Evolutionary conservation across 1,139 yeast genomes (phyloP), one percentile per base, ranked within the genome.

Genomic region (Protomyces inouyei): DNA sequence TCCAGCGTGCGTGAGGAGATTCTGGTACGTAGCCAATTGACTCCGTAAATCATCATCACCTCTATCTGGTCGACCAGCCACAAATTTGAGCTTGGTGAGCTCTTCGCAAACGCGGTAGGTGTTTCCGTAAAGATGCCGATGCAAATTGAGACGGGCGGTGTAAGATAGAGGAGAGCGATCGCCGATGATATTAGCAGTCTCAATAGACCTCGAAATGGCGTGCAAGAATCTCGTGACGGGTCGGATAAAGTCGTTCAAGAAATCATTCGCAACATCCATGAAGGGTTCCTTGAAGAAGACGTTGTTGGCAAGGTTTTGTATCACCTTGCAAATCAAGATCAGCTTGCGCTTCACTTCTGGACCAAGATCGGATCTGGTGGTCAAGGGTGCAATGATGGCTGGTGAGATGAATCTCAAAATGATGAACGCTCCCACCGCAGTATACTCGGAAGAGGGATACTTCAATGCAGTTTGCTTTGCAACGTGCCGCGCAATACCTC

Each of bases 261-360:
- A 59, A 3, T 43, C 53, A 45, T 59, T 59, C 10, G 54, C 23
- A 16, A 28, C 52, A 14, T 36, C 57, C 43, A 59, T 52, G 46
- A 37, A 55, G 1, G 46, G 40, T 21, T 59, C 63, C 28, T 59
- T 59, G 63, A 59, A 59, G 36, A 40, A 52, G 23, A 55, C 54
- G 10, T 59, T 52, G 48, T 52, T 59, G 23, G 63, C 63, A 36
- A 59, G 53, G 3, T 59, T 59, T n/a, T 55, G 53, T 25, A 59
- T 25, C 21, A 59, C 35, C 36, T 59, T 59, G 40, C 45, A 55
- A 21, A 59, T 32, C 45, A 52, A 8, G 16, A 59, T 48, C n/a
- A 59, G 36, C 45, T 59, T 55, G n/a, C 63, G 56, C 36, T 52
- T 55, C 12, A 21, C 48, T 23, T 43, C 48, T 16, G 48, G 23